These are phyloP conservation scores for Cryptosporidium parvum DNA, from an alignment of 169 alveolate species.

Conservation along the genomic window DNA sequence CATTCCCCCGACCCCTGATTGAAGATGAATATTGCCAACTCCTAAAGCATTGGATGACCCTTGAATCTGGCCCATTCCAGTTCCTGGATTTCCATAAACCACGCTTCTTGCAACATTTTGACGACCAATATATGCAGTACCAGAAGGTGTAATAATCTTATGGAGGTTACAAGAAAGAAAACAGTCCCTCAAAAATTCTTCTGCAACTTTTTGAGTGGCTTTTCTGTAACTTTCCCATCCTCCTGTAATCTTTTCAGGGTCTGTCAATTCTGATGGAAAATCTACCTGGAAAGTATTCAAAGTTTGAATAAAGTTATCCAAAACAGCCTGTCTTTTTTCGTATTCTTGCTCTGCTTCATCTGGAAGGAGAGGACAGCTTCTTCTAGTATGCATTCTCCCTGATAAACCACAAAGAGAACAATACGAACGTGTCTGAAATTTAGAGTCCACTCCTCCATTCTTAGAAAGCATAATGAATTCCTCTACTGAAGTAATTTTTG, in stretches of 20 bases:
- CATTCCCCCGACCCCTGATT: background rate
- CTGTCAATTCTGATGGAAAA: slow-evolving; percentile 38
- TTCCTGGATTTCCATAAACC: slow-evolving; percentile 17
- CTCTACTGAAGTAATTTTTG: slow-evolving; percentile 46
- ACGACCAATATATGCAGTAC: slow-evolving; percentile 74
- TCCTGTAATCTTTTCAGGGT: slow-evolving; percentile 42
- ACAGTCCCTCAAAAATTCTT: slow-evolving; percentile 55
- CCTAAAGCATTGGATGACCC: background rate
- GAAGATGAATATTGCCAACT: background rate
- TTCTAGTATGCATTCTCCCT: slow-evolving; percentile 74
- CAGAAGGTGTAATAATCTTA: slow-evolving; percentile 66
- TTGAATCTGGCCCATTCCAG: slow-evolving; percentile 5
- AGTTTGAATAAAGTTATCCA: slow-evolving; percentile 49
- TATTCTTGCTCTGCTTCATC: slow-evolving; percentile 69
- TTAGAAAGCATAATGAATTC: slow-evolving; percentile 39
- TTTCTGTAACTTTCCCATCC: slow-evolving; percentile 74
- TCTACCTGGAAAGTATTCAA: slow-evolving; percentile 54
- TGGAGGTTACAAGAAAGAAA: slow-evolving; percentile 54
- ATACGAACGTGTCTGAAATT: slow-evolving; percentile 68
- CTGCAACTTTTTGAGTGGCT: slow-evolving; percentile 64
- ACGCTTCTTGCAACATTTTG: slow-evolving; percentile 71
- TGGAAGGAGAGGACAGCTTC: slow-evolving; percentile 75
- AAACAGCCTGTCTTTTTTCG: slow-evolving; percentile 47
- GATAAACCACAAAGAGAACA: slow-evolving; percentile 69
- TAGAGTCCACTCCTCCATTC: slow-evolving; percentile 57